phyloP scores from a whole-genome alignment of 805 yeast species.

The Saturnispora sanitii region DNA sequence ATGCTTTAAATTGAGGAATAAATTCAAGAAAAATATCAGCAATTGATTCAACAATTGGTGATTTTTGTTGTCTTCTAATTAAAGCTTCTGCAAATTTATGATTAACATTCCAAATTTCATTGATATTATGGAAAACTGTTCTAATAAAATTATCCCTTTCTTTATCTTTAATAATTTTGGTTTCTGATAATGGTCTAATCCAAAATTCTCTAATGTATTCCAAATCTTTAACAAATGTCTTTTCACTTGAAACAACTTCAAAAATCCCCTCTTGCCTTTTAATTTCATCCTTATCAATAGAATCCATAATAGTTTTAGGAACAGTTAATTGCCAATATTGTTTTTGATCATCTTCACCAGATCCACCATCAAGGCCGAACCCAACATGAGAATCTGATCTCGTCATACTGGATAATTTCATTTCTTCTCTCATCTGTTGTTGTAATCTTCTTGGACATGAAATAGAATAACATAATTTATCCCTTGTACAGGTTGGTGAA shows the following conservation, averaged over 20 bases:
- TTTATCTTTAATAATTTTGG: constrained; percentile 77
- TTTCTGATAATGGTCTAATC: constrained; percentile 81
- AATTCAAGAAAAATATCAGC: constrained; percentile 83
- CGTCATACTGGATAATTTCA: constrained; percentile 76
- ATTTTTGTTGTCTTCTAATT: constrained; percentile 74
- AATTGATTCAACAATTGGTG: constrained; percentile 73
- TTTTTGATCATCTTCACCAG: constrained; percentile 68
- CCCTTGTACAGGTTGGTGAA: constrained; percentile 92
- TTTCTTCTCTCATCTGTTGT: constrained; percentile 85
- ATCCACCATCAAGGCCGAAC: constrained; percentile 47
- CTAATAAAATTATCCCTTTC: constrained; percentile 87
- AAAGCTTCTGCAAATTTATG: constrained; percentile 81
- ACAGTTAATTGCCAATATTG: constrained; percentile 93
- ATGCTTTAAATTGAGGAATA: constrained; percentile 84
- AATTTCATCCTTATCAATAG: constrained; percentile 72
- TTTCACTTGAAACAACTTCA: constrained; percentile 87
- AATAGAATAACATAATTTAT: constrained; percentile 80
- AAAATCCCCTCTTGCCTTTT: constrained; percentile 93
- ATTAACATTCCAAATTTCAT: constrained; percentile 78
- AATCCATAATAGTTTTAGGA: constrained; percentile 64
- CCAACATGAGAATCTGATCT: constrained; percentile 65
- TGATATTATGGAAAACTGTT: constrained; percentile 83
- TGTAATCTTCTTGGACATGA: constrained; percentile 94
- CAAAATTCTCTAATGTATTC: constrained; percentile 91
- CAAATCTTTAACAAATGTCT: constrained; percentile 89